phyloP scores from a whole-genome alignment of 2,329 filamentous ascomycete species.

The Colletotrichum nymphaeae region DNA sequence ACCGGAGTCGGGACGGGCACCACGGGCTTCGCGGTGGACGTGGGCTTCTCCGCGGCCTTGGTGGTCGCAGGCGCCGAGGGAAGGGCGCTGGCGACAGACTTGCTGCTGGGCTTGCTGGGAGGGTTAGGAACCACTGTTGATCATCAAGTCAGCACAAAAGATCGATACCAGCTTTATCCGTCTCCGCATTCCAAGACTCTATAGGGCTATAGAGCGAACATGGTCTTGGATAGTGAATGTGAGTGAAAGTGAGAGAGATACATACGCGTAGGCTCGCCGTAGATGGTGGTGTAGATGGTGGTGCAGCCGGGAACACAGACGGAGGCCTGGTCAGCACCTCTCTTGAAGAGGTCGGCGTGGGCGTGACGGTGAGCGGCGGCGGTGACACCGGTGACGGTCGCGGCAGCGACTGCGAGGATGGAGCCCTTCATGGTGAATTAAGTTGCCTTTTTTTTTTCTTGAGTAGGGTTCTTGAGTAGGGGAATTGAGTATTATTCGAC shows the following conservation, averaged over 20 bases:
- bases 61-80: constrained; percentile 42
- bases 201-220: background rate
- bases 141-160: constrained; percentile 4
- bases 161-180: background rate
- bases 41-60: constrained; percentile 40
- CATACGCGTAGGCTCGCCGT: constrained; percentile 74
- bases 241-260: constrained; percentile 32
- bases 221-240: too few species aligned
- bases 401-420: constrained; percentile 73
- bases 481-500: constrained; percentile 45
- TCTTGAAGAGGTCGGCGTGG: constrained; percentile 70
- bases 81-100: constrained; percentile 39
- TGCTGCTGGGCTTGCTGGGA: constrained; percentile 40
- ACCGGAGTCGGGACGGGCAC: constrained; percentile 64
- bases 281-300: constrained; percentile 79
- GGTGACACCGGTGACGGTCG: constrained; percentile 66
- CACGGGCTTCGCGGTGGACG: constrained; percentile 55
- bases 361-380: constrained; percentile 71
- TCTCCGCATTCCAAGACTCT: background rate
- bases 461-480: constrained; percentile 19
- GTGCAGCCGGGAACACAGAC: constrained; percentile 74
- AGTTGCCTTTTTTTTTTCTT: constrained; percentile 41
- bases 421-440: constrained; percentile 78
- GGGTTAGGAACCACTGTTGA: constrained; percentile 53
- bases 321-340: constrained; percentile 53